Conservation (phyloP, 495 filamentous ascomycete genomes). For the Lasiosphaeris hirsuta region DNA sequence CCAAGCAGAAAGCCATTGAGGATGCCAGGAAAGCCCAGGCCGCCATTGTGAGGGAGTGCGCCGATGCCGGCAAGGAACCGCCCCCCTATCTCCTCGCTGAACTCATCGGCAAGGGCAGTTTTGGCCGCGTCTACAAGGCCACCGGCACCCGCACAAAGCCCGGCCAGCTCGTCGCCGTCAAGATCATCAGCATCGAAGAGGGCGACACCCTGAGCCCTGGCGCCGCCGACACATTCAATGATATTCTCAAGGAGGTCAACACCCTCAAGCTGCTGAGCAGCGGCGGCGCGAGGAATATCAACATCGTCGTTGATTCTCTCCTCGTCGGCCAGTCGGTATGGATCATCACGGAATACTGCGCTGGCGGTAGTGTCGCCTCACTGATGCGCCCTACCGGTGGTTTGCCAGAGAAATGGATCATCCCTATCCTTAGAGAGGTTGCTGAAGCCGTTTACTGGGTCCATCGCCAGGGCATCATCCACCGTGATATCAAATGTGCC, state of each 20-base stretch:
- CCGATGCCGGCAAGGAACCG: conserved; percentile 9
- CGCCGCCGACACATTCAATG: conserved; percentile 16
- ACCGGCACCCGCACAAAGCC: conserved; percentile 9
- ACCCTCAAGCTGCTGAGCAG: conserved; percentile 15
- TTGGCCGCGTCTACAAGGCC: conserved; percentile 19
- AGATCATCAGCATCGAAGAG: conserved; percentile 22
- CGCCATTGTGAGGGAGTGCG: conserved; percentile 13
- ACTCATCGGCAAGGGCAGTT: conserved; percentile 19
- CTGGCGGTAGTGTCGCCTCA: conserved; percentile 17
- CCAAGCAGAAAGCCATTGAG: conserved; percentile 17
- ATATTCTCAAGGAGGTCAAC: conserved; percentile 19
- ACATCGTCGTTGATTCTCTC: conserved; percentile 16
- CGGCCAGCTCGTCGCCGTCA: conserved; percentile 15
- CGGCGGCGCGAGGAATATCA: conserved; percentile 15
- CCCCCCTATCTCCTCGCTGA: conserved; percentile 16
- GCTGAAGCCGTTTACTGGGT: conserved; percentile 20
- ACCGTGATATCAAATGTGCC: conserved; percentile 21
- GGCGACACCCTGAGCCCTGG: conserved; percentile 15
- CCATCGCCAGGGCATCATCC: conserved; percentile 17
- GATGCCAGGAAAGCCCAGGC: conserved; percentile 17
- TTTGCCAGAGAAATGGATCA: conserved; percentile 18
- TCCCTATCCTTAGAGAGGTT: conserved; percentile 18
- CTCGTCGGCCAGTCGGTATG: conserved; percentile 18
- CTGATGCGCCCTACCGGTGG: conserved; percentile 16
- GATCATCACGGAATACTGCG: conserved; percentile 20